Conservation (phyloP, 2,329 filamentous ascomycete genomes). For the Xylaria sp. region DNA sequence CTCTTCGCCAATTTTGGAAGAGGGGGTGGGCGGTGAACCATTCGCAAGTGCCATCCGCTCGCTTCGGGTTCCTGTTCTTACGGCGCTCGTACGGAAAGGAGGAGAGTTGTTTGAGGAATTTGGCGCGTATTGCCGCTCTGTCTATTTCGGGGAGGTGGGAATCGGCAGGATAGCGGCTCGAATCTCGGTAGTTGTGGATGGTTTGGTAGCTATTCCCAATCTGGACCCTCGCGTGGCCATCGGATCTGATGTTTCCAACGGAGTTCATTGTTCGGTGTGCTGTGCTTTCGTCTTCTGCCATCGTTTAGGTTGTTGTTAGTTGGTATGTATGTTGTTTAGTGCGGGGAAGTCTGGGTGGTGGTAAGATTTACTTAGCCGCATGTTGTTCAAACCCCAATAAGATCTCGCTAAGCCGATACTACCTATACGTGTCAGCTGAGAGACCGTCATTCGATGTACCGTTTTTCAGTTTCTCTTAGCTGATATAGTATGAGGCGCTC, state of each 20-base stretch:
- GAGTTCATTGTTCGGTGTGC: slow-evolving; percentile 7
- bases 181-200: slow-evolving; percentile 20
- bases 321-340: not conserved
- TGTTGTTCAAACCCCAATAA: slow-evolving; percentile 4
- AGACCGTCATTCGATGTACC: not conserved
- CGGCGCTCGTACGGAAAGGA: slow-evolving; percentile 34
- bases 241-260: slow-evolving; percentile 13
- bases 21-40: slow-evolving; percentile 35
- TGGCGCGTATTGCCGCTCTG: slow-evolving; percentile 12
- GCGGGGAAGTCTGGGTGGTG: not conserved
- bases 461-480: no score
- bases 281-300: not conserved
- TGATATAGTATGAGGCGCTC: no score
- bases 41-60: slow-evolving; percentile 36
- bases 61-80: slow-evolving; percentile 37
- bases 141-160: slow-evolving; percentile 7
- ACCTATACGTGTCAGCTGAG: not conserved
- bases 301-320: not conserved
- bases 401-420: not conserved
- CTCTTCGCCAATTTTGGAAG: slow-evolving; percentile 30
- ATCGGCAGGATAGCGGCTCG: slow-evolving; percentile 13
- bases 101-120: slow-evolving; percentile 19
- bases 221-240: slow-evolving; percentile 19
- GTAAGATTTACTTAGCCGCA: not conserved
- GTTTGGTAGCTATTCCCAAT: slow-evolving; percentile 15